Conservation (phyloP, 257 asterid species). For the Solanum commersonii region DNA sequence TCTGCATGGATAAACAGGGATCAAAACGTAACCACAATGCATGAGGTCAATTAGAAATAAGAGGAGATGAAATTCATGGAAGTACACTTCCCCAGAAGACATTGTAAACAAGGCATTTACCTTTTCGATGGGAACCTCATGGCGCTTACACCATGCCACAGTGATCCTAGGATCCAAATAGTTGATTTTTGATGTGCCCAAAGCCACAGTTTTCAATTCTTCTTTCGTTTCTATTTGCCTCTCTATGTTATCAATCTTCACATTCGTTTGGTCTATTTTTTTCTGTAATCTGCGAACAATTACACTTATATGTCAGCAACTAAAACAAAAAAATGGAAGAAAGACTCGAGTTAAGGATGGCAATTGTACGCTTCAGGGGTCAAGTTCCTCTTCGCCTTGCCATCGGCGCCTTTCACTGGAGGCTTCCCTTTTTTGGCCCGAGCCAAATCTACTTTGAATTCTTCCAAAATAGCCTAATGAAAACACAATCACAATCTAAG, state of each 20-base stretch:
- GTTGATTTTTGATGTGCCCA: constrained; percentile 97
- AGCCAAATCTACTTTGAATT: constrained; percentile 51
- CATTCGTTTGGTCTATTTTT: constrained; percentile 63
- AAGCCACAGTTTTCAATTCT: constrained; percentile 77
- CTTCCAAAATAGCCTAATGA: constrained; percentile 52
- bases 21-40: not conserved
- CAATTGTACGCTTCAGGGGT: constrained; percentile 73
- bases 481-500: not conserved
- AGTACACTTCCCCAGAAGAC: not conserved
- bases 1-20: constrained; percentile 32
- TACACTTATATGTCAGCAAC: constrained; percentile 6
- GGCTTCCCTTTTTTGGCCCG: constrained; percentile 91
- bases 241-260: constrained; percentile 76
- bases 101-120: constrained; percentile 14
- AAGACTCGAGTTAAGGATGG: not conserved
- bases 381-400: constrained; percentile 73
- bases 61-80: not conserved
- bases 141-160: constrained; percentile 99
- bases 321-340: not conserved
- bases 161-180: constrained; percentile 98
- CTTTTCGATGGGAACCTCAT: constrained; percentile 97
- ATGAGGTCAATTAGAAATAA: not conserved
- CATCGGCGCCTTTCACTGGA: constrained; percentile 64
- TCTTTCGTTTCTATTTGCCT: constrained; percentile 75
- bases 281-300: constrained; percentile 59